phyloP scores from a whole-genome alignment of 108 stramenopile genomes.

The Nannochloropsis gaditana region DNA sequence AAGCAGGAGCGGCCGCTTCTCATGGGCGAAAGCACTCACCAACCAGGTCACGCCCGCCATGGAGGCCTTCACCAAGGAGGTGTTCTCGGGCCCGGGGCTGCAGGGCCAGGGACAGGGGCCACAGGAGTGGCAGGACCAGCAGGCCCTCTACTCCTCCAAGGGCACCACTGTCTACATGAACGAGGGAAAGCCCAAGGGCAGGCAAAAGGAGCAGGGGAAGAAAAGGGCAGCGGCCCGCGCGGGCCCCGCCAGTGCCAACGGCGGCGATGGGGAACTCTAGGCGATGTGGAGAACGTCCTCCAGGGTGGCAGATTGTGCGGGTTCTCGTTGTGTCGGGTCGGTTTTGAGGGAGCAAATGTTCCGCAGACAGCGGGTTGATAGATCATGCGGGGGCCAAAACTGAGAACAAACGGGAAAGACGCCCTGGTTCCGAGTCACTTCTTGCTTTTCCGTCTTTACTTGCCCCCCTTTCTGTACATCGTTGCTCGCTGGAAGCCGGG shows the following conservation, averaged over 20 bases:
- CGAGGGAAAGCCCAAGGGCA: not conserved
- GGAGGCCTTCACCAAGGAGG: constrained; percentile 6
- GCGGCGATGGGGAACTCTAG: no score
- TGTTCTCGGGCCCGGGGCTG: not conserved
- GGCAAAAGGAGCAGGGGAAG: not conserved
- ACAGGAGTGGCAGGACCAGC: not conserved
- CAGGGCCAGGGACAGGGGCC: not conserved
- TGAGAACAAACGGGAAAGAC: no score
- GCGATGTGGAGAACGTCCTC: no score
- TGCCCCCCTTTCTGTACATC: no score
- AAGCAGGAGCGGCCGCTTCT: not conserved
- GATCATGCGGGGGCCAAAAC: no score
- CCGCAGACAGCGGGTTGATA: no score
- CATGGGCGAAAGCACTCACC: not conserved
- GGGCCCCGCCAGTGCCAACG: not conserved
- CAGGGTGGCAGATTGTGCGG: no score
- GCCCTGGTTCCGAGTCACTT: no score
- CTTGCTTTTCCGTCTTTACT: no score
- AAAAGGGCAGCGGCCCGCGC: not conserved
- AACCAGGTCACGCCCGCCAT: not conserved
- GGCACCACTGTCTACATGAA: constrained; percentile 19
- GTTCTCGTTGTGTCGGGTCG: no score
- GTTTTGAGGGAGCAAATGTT: no score
- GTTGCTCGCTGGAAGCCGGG: no score
- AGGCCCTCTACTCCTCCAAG: not conserved